Percentiles rank a stretch among this genome's conserved stretches.
phyloP scores from a whole-genome alignment of 179 eudicot species.

The Nepenthes alata region DNA sequence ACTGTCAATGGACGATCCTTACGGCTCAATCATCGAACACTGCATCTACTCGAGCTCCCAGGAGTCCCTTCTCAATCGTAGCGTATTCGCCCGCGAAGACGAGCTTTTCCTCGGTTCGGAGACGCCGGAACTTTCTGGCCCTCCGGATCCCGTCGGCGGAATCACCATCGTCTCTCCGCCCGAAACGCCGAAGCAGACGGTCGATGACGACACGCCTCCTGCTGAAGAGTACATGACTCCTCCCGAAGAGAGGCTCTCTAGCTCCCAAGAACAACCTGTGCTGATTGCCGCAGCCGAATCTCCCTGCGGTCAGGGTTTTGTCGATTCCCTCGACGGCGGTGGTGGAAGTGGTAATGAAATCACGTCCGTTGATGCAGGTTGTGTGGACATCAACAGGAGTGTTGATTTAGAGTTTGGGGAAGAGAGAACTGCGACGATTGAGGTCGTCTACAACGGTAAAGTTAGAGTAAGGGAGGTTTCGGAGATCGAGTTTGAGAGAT shows the following conservation, averaged over 20 bases:
- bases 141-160: neutral
- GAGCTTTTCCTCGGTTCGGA: neutral
- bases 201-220: neutral
- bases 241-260: neutral
- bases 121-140: neutral
- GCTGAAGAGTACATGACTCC: neutral
- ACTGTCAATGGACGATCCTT: constrained; percentile 1
- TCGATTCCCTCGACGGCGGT: neutral
- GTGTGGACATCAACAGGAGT: neutral
- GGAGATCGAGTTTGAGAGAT: neutral
- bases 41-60: constrained; percentile 13
- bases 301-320: neutral
- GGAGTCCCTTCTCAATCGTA: constrained; percentile 7
- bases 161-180: neutral
- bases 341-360: neutral
- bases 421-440: neutral
- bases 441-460: neutral
- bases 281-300: neutral
- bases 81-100: constrained; percentile 12
- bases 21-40: constrained; percentile 8
- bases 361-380: neutral
- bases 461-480: neutral
- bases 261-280: neutral
- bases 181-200: neutral
- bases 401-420: neutral